Evolutionary conservation across 2,329 filamentous ascomycete species (phyloP).

Genomic region (Periconia macrospinosa): DNA sequence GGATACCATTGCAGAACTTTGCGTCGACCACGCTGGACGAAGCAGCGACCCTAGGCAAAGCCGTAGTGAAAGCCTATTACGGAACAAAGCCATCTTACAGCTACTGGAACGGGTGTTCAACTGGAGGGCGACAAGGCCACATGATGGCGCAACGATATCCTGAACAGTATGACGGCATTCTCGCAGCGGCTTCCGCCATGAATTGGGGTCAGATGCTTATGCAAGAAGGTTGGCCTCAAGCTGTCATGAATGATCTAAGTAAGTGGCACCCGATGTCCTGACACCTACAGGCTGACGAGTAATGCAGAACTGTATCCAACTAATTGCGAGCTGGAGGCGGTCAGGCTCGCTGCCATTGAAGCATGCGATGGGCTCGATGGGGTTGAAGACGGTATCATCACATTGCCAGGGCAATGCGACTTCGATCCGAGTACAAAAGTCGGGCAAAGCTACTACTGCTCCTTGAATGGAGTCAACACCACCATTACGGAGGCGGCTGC

Average conservation of each 20-base stretch:
- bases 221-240: too few relatives aligned
- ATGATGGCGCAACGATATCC: slow-evolving; percentile 35
- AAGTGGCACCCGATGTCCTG: too few relatives aligned
- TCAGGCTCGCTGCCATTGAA: too few relatives aligned
- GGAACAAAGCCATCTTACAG: slow-evolving; percentile 25
- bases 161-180: slow-evolving; percentile 32
- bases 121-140: slow-evolving; percentile 35
- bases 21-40: slow-evolving; percentile 38
- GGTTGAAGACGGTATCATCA: slow-evolving; percentile 19
- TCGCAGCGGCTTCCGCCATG: slow-evolving; percentile 29
- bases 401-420: slow-evolving; percentile 16
- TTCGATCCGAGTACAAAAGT: slow-evolving; percentile 19
- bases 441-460: slow-evolving; percentile 10
- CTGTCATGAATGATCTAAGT: too few relatives aligned
- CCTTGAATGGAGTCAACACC: neutral
- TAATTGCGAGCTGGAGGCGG: too few relatives aligned
- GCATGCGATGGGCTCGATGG: slow-evolving; percentile 28
- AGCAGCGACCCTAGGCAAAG: neutral
- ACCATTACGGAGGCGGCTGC: slow-evolving; percentile 9
- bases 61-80: slow-evolving; percentile 25
- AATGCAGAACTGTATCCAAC: too few relatives aligned
- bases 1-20: slow-evolving; percentile 36
- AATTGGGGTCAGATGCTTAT: slow-evolving; percentile 11
- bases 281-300: too few relatives aligned
- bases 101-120: slow-evolving; percentile 37